Evolutionary conservation across 2,329 filamentous ascomycete genomes (phyloP).

Genomic region (Byssothecium circinans): DNA sequence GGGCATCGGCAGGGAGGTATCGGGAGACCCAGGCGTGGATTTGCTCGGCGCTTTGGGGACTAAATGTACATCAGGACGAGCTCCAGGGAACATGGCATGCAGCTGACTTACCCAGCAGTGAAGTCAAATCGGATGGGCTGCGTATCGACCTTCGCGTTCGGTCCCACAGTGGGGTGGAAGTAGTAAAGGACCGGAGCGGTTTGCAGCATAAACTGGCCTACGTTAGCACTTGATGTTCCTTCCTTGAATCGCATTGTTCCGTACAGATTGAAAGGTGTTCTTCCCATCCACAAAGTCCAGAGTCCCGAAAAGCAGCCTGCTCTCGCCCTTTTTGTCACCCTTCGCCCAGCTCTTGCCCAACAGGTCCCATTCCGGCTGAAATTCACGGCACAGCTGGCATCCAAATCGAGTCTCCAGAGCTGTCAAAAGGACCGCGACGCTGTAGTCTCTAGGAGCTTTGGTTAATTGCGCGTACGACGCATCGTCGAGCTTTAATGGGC

Average conservation of each 20-base stretch:
- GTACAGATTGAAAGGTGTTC: constrained; percentile 81
- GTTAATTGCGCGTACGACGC: constrained; percentile 74
- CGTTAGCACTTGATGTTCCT: constrained; percentile 16
- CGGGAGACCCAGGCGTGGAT: constrained; percentile 78
- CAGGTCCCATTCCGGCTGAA: constrained; percentile 92
- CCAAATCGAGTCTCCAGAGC: constrained; percentile 81
- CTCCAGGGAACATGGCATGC: constrained; percentile 15
- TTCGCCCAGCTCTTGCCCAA: constrained; percentile 83
- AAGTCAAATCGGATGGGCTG: constrained; percentile 85
- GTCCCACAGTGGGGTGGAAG: constrained; percentile 82
- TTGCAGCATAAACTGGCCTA: constrained; percentile 82
- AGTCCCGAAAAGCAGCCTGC: constrained; percentile 75
- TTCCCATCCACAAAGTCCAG: constrained; percentile 87
- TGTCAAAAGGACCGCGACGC: constrained; percentile 79
- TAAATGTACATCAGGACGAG: constrained; percentile 40
- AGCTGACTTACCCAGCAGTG: constrained; percentile 65
- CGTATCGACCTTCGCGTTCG: constrained; percentile 69
- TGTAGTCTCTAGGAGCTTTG: constrained; percentile 77
- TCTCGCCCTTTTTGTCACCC: constrained; percentile 74
- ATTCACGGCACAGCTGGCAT: constrained; percentile 83
- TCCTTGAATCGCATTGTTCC: constrained; percentile 18
- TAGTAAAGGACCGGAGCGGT: constrained; percentile 88
- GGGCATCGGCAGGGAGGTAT: constrained; percentile 67
- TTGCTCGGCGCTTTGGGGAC: constrained; percentile 73
- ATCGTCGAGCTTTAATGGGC: constrained; percentile 79